Percentiles rank a stretch among this genome's conserved stretches.
phyloP scores from a whole-genome alignment of 129 eudicot genomes.

The Kitagawia praeruptora region DNA sequence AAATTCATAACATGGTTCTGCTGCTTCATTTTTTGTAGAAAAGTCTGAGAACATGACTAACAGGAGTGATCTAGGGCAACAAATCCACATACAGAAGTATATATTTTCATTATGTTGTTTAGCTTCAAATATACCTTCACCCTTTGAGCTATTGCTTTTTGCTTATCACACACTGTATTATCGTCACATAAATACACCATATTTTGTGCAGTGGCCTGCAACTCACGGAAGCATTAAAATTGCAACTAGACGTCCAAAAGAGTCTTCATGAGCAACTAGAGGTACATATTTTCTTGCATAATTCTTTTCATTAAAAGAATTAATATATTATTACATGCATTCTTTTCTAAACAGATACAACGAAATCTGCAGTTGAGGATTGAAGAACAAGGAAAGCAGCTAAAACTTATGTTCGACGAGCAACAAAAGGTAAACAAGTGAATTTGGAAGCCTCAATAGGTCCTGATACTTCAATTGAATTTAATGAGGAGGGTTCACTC shows the following conservation, averaged over 20 bases:
- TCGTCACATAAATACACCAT: neutral
- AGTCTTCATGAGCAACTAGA: slow-evolving; percentile 61
- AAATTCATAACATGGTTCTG: neutral
- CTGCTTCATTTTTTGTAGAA: slow-evolving; percentile 22
- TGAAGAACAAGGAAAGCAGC: slow-evolving; percentile 72
- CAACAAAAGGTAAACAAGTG: slow-evolving; percentile 36
- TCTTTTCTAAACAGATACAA: slow-evolving; percentile 40
- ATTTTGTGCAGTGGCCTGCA: slow-evolving; percentile 15
- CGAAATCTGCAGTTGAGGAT: slow-evolving; percentile 63
- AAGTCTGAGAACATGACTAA: slow-evolving; percentile 42
- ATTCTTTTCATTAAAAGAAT: neutral
- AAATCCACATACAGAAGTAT: slow-evolving; percentile 52
- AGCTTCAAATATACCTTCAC: neutral
- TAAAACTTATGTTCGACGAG: slow-evolving; percentile 66
- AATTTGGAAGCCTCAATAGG: slow-evolving; percentile 18
- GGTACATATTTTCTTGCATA: slow-evolving; percentile 17
- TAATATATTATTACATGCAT: neutral
- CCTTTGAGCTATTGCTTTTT: neutral
- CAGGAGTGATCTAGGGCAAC: slow-evolving; percentile 25
- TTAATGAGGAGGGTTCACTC: slow-evolving; percentile 23
- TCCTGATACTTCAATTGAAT: slow-evolving; percentile 23
- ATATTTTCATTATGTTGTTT: neutral
- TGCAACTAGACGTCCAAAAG: slow-evolving; percentile 52
- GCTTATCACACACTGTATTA: neutral
- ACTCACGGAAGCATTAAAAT: slow-evolving; percentile 40